phyloP scores from a whole-genome alignment of 177 flowering plant genomes.

The Vitis hybrid region DNA sequence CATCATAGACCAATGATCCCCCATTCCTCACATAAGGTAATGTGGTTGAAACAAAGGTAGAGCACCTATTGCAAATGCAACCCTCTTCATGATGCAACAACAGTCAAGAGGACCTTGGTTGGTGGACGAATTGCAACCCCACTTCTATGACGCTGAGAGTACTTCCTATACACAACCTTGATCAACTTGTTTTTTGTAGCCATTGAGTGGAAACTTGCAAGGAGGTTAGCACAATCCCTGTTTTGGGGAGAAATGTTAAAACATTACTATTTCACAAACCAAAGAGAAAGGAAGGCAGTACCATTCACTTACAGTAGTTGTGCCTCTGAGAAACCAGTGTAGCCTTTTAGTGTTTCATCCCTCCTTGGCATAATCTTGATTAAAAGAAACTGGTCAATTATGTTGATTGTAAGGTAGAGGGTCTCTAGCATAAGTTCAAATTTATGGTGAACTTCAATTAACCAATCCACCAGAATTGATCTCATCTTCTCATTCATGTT shows the following conservation, averaged over 20 bases:
- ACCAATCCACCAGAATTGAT: constrained; percentile 78
- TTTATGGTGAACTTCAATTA: constrained; percentile 72
- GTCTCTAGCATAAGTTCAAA: constrained; percentile 74
- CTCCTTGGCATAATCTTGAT: constrained; percentile 48
- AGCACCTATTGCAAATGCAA: too few species aligned
- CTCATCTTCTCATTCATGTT: constrained; percentile 75
- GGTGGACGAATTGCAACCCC: constrained; percentile 47
- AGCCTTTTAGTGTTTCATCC: constrained; percentile 58
- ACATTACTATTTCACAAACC: too few species aligned
- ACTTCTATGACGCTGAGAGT: constrained; percentile 31
- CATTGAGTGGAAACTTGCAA: constrained; percentile 35
- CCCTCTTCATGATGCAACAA: neutral
- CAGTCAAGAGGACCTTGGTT: constrained; percentile 32
- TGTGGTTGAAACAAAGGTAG: too few species aligned
- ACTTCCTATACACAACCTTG: constrained; percentile 41
- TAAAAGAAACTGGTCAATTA: constrained; percentile 64
- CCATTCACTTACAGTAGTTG: constrained; percentile 36
- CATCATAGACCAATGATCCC: too few species aligned
- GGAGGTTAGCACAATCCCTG: constrained; percentile 57
- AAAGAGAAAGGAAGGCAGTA: too few species aligned
- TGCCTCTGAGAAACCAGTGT: constrained; percentile 63
- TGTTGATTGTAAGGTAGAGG: constrained; percentile 69
- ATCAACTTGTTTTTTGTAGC: constrained; percentile 34
- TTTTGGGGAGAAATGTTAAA: neutral
- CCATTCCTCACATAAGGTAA: too few species aligned